Base-by-base conservation (phyloP, 805 yeast species). In the Ogataea sp. region DNA sequence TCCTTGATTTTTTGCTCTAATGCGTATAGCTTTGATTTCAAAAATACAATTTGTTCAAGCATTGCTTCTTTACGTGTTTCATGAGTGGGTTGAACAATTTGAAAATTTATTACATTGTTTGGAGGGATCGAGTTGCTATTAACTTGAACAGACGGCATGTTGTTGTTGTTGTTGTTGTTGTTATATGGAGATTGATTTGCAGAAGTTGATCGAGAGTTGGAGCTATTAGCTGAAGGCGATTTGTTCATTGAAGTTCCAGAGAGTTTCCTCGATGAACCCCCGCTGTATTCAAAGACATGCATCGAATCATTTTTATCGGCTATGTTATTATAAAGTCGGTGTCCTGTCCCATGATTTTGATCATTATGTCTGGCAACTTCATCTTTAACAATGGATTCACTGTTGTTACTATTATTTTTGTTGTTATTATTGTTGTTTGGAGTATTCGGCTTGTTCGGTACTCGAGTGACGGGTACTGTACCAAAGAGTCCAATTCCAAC, bases 401-500 rank as follows among this genome's bases (percentile, higher is more conserved):
- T n/a, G n/a, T n/a, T n/a, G n/a, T n/a, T n/a, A n/a, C n/a, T n/a
- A n/a, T n/a, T n/a, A n/a, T n/a, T n/a, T n/a, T n/a, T n/a, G n/a
- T n/a, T n/a, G n/a, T n/a, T n/a, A n/a, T n/a, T n/a, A n/a, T n/a
- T n/a, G n/a, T n/a, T n/a, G n/a, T n/a, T n/a, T n/a, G n/a, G n/a
- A n/a, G n/a, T n/a, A n/a, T n/a, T n/a, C n/a, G n/a, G n/a, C n/a
- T n/a, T n/a, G n/a, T n/a, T n/a, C n/a, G n/a, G n/a, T n/a, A n/a
- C n/a, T n/a, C n/a, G n/a, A n/a, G n/a, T n/a, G 18, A 5, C 4
- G 33, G 25, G 18, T 23, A 20, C n/a, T 20, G 21, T 30, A 16
- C 53, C 53, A 49, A 20, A 39, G 15, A 11, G 10, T 23, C 26
- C 26, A 23, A 23, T 11, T 8, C 11, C 11, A 8, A 11, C 26